phyloP scores from a whole-genome alignment of 129 eudicot species.

The Centrapalus pauciflorus region DNA sequence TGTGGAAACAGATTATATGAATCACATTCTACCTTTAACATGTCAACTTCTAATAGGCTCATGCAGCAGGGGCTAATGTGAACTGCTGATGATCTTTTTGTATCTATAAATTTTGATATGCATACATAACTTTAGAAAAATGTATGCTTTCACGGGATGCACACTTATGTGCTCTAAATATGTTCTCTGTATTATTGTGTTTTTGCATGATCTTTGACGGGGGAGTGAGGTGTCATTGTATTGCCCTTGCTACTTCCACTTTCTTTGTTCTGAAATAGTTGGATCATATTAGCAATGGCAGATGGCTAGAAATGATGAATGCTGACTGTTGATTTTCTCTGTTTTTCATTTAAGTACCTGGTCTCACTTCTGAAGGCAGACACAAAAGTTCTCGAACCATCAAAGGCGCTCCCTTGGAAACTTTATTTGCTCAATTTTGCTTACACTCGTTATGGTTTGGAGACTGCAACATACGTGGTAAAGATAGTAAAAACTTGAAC shows the following conservation, averaged over 20 bases:
- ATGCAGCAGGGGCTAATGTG: not conserved
- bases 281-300: constrained; percentile 8
- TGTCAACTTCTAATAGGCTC: not conserved
- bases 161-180: not conserved
- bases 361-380: constrained; percentile 36
- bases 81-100: not conserved
- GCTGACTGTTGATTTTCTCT: not conserved
- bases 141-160: too few relatives aligned
- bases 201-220: not conserved
- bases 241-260: not conserved
- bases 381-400: constrained; percentile 72
- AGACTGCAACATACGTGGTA: constrained; percentile 95
- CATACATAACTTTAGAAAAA: too few relatives aligned
- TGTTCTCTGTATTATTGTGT: not conserved
- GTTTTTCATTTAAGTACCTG: constrained; percentile 37
- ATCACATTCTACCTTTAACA: too few relatives aligned
- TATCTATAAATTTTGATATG: not conserved
- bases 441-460: constrained; percentile 96
- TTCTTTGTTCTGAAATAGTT: constrained; percentile 1
- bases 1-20: too few relatives aligned
- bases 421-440: constrained; percentile 91
- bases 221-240: not conserved
- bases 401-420: constrained; percentile 83
- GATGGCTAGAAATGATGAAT: not conserved
- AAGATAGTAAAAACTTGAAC: not conserved